A percentile compares a stretch with the other conserved stretches of the same genome.
Conservation (phyloP, 805 yeast genomes). For the Trichomonascus vanleenenianus region DNA sequence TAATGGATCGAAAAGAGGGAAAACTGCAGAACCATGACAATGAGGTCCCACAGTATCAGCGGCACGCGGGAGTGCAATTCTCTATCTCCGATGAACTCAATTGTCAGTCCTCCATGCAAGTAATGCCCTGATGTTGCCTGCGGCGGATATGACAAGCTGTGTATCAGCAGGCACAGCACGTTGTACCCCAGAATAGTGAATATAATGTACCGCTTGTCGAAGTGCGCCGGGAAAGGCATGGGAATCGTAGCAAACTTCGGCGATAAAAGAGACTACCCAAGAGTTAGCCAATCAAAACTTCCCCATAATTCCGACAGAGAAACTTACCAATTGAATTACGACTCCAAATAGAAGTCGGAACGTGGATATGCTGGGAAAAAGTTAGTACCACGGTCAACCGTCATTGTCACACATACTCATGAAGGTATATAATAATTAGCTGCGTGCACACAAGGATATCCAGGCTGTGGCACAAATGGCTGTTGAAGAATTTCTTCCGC, state of each 20-base stretch:
- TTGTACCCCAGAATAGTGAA: slow-evolving; percentile 12
- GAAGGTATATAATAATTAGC: slow-evolving; percentile 18
- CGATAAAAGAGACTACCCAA: slow-evolving; percentile 5
- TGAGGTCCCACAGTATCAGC: slow-evolving; percentile 16
- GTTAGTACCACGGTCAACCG: background rate
- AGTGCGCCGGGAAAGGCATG: slow-evolving; percentile 4
- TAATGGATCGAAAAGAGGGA: slow-evolving; percentile 13
- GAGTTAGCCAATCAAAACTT: too few species aligned
- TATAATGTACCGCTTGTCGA: slow-evolving; percentile 12
- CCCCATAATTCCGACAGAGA: background rate
- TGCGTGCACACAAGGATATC: slow-evolving; percentile 16
- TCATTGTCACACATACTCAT: slow-evolving; percentile 11
- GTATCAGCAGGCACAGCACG: slow-evolving; percentile 6
- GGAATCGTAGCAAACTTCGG: slow-evolving; percentile 2
- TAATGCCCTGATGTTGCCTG: background rate
- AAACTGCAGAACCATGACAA: slow-evolving; percentile 14
- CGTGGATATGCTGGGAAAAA: slow-evolving; percentile 10
- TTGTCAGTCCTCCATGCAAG: slow-evolving; percentile 19
- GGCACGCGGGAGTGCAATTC: slow-evolving; percentile 12
- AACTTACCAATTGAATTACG: slow-evolving; percentile 3
- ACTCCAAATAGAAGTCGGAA: slow-evolving; percentile 14
- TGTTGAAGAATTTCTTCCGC: slow-evolving; percentile 9
- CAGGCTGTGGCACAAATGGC: slow-evolving; percentile 13
- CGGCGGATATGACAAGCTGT: slow-evolving; percentile 8
- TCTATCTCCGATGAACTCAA: slow-evolving; percentile 18